Conservation (phyloP, 148 eudicot species). For the Cornus suecica region DNA sequence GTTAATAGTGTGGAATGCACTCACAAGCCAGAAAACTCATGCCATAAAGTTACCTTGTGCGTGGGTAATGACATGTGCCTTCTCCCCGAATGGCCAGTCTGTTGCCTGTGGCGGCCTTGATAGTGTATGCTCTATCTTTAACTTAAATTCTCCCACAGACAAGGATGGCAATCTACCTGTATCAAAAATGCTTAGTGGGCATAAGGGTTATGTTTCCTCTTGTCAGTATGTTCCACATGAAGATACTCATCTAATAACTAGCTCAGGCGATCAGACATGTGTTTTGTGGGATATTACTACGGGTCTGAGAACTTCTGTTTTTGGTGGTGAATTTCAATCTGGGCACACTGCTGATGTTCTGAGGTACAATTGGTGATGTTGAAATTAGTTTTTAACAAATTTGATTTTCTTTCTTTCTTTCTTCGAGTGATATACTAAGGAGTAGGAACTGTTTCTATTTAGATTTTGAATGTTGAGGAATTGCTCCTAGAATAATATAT, state of each 20-base stretch:
- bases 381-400: not conserved
- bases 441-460: no score
- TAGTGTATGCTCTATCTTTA: slow-evolving; percentile 87
- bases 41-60: slow-evolving; percentile 96
- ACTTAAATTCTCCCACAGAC: slow-evolving; percentile 73
- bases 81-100: slow-evolving; percentile 89
- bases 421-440: no score
- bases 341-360: slow-evolving; percentile 92
- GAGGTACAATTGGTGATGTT: slow-evolving; percentile 48
- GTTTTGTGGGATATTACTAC: slow-evolving; percentile 95
- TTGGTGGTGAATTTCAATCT: slow-evolving; percentile 98
- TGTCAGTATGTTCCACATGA: slow-evolving; percentile 96
- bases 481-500: slow-evolving; percentile 4
- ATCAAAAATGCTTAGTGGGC: slow-evolving; percentile 86
- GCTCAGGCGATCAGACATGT: slow-evolving; percentile 97
- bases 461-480: no score
- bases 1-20: slow-evolving; percentile 94
- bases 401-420: slow-evolving; percentile 3
- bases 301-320: slow-evolving; percentile 88
- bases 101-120: slow-evolving; percentile 99
- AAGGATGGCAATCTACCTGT: slow-evolving; percentile 86
- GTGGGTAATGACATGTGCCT: slow-evolving; percentile 99
- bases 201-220: slow-evolving; percentile 93
- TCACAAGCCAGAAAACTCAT: slow-evolving; percentile 98
- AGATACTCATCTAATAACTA: slow-evolving; percentile 81